Percentiles rank a stretch among this genome's conserved stretches.
Conservation (phyloP, 2,329 filamentous ascomycete species). For the Nemania sp. region DNA sequence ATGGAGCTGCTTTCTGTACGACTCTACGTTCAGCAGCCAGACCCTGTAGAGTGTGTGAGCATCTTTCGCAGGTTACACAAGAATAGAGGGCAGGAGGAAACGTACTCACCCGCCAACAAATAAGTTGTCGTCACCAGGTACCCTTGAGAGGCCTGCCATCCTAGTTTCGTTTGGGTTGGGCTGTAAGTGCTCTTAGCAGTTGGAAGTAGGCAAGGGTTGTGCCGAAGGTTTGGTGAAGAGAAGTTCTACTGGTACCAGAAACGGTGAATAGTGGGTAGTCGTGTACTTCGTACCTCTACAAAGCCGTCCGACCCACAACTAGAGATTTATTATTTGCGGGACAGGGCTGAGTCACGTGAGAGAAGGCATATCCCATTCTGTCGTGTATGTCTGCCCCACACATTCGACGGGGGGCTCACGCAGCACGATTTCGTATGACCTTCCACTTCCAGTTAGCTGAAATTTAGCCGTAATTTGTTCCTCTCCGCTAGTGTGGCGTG, state of each 20-base stretch:
- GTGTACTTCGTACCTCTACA: constrained; percentile 1
- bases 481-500: no score
- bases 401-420: not conserved
- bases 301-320: constrained; percentile 5
- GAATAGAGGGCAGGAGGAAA: not conserved
- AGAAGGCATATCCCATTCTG: not conserved
- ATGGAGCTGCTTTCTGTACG: constrained; percentile 69
- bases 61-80: not conserved
- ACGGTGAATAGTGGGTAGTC: not conserved
- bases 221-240: not conserved
- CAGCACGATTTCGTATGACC: constrained; percentile 1
- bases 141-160: constrained; percentile 68
- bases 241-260: not conserved
- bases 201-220: not conserved
- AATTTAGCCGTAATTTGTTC: not conserved
- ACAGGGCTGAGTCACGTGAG: constrained; percentile 31
- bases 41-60: constrained; percentile 57
- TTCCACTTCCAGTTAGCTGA: constrained; percentile 20
- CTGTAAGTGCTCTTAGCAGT: not conserved
- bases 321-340: not conserved
- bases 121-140: constrained; percentile 71
- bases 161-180: not conserved
- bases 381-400: constrained; percentile 6
- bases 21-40: constrained; percentile 64
- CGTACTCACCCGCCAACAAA: constrained; percentile 74